Evolutionary conservation across 129 eudicot genomes (phyloP), one percentile per base, ranked within the genome.

Genomic region (Escallonia rubra): DNA sequence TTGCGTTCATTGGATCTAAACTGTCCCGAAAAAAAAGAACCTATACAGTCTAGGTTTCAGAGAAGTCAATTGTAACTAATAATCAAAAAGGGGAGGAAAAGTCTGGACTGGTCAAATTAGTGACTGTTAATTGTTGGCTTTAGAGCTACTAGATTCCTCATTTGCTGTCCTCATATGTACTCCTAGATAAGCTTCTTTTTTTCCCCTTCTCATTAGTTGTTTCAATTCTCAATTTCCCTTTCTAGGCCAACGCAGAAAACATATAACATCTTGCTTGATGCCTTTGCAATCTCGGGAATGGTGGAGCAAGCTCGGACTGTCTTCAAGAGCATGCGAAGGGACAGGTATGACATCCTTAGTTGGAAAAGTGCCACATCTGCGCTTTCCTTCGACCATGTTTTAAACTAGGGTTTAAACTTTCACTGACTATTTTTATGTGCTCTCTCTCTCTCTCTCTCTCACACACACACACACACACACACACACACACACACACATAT

Each of bases 241-340:
- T 78, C 9, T 82, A 93, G 98, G 95, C 98, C 98, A 44, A 89
- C 98, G 34, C 92, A 77, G 64, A 93, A 89, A 64, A 90, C 92
- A 8, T 93, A 93, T 63, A 93, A 93, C 67, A 89, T 93, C 44
- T 84, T 93, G 89, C 98, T 93, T 63, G 96, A 93, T 82, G 95
- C 98, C n/a, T 93, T 93, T 80, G 96, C 98, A n/a, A 84, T 93
- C 59, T 89, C 95, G 3, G 98, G 98, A 72, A 84, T 93, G 98
- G 95, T 93, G 60, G 98, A 93, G 69, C 95, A 89, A 68, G 95
- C 98, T 1, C 79, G 76, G 52, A 65, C 59, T 8, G 91, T 93
- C 67, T 93, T 93, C 79, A 93, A 93, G 85, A 81, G 93, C 91
- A 93, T 93, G 98, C 83, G 96, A 67, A 83, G 98, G 56, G 96